A percentile compares a stretch with the other conserved stretches of the same genome.
Evolutionary conservation across 2,329 filamentous ascomycete genomes (phyloP).

Genomic region (Delphinella strobiligena): DNA sequence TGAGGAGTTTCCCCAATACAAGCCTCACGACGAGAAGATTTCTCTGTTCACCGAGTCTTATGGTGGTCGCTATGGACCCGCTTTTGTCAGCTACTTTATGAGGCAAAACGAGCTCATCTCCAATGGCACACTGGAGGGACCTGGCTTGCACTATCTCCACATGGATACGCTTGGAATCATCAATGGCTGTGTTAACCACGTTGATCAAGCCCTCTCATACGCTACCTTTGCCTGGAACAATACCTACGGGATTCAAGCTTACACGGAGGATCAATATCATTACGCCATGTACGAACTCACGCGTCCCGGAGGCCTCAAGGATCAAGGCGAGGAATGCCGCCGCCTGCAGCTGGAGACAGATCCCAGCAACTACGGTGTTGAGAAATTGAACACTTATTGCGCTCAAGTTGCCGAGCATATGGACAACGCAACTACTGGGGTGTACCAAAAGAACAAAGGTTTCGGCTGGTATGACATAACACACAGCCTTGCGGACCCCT

Average conservation of each 20-base stretch:
- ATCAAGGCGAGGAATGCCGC: conserved; percentile 41
- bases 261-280: conserved; percentile 36
- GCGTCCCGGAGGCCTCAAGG: conserved; percentile 39
- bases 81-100: conserved; percentile 47
- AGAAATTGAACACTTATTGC: conserved; percentile 19
- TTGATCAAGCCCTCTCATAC: conserved; percentile 31
- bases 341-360: conserved; percentile 36
- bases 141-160: conserved; percentile 36
- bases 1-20: conserved; percentile 22
- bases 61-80: conserved; percentile 40
- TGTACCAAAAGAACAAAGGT: conserved; percentile 31
- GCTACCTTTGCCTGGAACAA: conserved; percentile 39
- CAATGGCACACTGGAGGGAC: conserved; percentile 30
- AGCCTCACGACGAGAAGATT: conserved; percentile 37
- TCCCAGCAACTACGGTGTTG: conserved; percentile 34
- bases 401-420: conserved; percentile 25
- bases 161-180: conserved; percentile 41
- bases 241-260: conserved; percentile 42
- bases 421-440: conserved; percentile 29
- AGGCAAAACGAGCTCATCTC: conserved; percentile 44
- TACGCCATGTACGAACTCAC: conserved; percentile 31
- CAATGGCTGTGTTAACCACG: conserved; percentile 44
- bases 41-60: conserved; percentile 61
- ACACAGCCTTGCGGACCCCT: conserved; percentile 24
- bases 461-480: conserved; percentile 48